Base-by-base conservation (phyloP, 106 monocot genomes). In the Phalaenopsis aphrodite region DNA sequence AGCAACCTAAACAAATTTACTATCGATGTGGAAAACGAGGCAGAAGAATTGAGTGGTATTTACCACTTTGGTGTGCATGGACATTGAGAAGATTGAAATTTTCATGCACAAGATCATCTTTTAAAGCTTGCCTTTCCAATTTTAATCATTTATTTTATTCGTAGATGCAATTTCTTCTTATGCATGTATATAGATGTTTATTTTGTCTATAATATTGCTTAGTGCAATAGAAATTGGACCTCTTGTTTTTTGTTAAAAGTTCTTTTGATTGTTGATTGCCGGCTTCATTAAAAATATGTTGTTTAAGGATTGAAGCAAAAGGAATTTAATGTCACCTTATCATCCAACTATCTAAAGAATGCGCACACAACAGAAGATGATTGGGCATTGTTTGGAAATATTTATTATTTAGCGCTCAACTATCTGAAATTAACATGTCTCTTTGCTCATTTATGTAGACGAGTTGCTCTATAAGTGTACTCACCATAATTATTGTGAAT, bases 31-130 rank as follows among this genome's bases (percentile, higher is more conserved):
- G 74, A 75, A 75, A 45, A 19, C n/a, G 45, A 45, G 17, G 74
- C 74, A n/a, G 74, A 75, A 45, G 43, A 30, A 30, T 30, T 30
- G 30, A 30, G 30, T 30, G 30, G 30, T 30, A 30, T 30, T 30
- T 30, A 30, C 30, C 30, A 30, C 30, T 30, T 30, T 43, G 42
- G 74, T 75, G n/a, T 37, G 16, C 74, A 6, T 19, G 43, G 74
- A 75, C 8, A n/a, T 12, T n/a, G 43, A 75, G 74, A n/a, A 75
- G 42, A 19, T 6, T 8, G 74, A 75, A 75, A 41, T 18, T 75
- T 42, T 75, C 43, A 45, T 45, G 19, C 41, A 75, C 45, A 75
- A 75, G 74, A 45, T 75, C 18, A 45, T 71, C 36, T 41, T 71
- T 71, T 71, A 36, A 12, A 71, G 30, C 41, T 41, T 30, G 41